Base-by-base conservation (phyloP, 2,329 filamentous ascomycete species). In the Seiridium cupressi region DNA sequence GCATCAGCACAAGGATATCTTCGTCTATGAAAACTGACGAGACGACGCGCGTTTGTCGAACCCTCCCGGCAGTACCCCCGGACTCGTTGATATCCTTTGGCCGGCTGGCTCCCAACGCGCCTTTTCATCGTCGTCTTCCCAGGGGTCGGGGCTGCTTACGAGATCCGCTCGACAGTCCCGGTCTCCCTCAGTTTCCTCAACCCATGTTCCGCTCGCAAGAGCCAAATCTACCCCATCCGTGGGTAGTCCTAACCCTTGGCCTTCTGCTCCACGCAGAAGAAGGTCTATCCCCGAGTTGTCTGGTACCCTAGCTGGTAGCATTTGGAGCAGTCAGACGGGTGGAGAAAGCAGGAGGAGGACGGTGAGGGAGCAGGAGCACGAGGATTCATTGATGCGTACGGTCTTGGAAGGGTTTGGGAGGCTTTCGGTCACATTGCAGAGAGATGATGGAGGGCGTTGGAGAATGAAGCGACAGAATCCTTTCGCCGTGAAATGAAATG, bases 1-100 rank as follows among this genome's bases (percentile, higher is more conserved):
- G 40, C 93, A 97, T 76, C 84, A 88, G 55, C 86, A 92, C 72
- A 91, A 89, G 70, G 81, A 87, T 62, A 89, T 98, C 56, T 97
- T 97, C 72, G 68, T 77, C 42, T 93, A 85, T 58, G 80, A 65
- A 64, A 70, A 64, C 63, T 74, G 72, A 74, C 70, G 68, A 60
- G 68, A 62, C 59, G 60, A 9, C 26, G 57, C 61, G 57, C 61
- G 63, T 58, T 58, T 46, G 44, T 51, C 32, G 49, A 51, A 51
- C 49, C 47, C 55, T 40, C 44, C 47, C 55, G 55, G 55, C 10
- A 35, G 42, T n/a, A 57, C 64, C 60, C 68, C 65, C 58, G 67
- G 70, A 59, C 75, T 71, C 64, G 71, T 77, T 61, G 74, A 75
- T 71, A 69, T 78, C 70, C 73, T 76, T 68, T 77, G 76, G 76